Evolutionary conservation across 768 basidiomycete species (phyloP).

Genomic region (Russula compacta): DNA sequence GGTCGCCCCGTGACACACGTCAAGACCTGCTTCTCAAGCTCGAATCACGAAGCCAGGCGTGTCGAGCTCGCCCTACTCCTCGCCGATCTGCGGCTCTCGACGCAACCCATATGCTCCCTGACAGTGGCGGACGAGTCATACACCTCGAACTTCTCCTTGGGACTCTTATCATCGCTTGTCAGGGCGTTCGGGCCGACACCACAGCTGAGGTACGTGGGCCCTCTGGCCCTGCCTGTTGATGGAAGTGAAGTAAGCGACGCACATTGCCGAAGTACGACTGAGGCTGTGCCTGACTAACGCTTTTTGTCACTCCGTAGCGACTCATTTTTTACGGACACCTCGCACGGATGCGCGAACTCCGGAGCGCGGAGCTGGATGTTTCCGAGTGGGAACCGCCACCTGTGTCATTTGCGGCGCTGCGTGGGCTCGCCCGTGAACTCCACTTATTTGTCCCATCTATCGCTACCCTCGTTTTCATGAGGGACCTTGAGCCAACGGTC

Average conservation of each 20-base stretch:
- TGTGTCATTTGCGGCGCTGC: conserved; percentile 40
- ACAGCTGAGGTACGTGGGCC: conserved; percentile 49
- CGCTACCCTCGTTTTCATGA: conserved; percentile 47
- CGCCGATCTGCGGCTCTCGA: conserved; percentile 38
- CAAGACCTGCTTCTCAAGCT: conserved; percentile 59
- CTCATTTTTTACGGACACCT: conserved; percentile 53
- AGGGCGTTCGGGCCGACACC: conserved; percentile 26
- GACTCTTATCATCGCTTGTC: conserved; percentile 39
- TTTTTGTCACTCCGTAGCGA: conserved; percentile 33
- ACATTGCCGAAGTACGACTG: not conserved
- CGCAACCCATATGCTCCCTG: conserved; percentile 38
- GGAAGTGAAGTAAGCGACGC: conserved; percentile 38
- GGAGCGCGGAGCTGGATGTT: conserved; percentile 54
- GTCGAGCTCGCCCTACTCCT: conserved; percentile 43
- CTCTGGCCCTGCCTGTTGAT: conserved; percentile 51
- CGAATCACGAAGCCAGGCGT: conserved; percentile 40
- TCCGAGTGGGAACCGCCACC: conserved; percentile 58
- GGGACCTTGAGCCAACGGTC: conserved; percentile 51
- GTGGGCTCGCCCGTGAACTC: conserved; percentile 51
- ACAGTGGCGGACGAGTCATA: conserved; percentile 58
- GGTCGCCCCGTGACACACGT: conserved; percentile 50
- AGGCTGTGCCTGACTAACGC: not conserved
- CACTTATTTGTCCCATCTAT: conserved; percentile 50
- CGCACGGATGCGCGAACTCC: conserved; percentile 41
- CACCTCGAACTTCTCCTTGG: conserved; percentile 43